Conservation (phyloP, 2,329 filamentous ascomycete genomes). For the Gaeumannomyces sp. region DNA sequence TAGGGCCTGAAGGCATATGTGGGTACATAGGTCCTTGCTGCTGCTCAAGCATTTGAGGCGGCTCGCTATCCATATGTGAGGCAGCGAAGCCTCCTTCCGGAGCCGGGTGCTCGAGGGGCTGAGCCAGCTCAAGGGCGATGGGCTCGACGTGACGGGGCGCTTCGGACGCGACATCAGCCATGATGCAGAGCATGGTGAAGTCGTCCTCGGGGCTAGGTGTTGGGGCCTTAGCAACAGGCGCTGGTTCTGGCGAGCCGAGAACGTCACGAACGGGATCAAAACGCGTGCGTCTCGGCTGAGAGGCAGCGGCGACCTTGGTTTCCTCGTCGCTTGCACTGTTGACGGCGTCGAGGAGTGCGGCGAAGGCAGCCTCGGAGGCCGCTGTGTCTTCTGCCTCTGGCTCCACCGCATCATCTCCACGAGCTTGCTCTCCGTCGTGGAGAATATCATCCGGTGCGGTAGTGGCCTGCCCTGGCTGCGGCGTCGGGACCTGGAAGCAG, state of each 20-base stretch:
- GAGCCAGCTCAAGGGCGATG: background rate
- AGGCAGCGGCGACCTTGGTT: constrained; percentile 12
- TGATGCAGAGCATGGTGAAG: constrained; percentile 1
- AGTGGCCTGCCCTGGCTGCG: background rate
- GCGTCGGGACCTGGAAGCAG: constrained; percentile 5
- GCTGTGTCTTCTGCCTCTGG: constrained; percentile 13
- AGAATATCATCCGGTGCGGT: constrained; percentile 3
- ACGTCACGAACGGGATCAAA: constrained; percentile 40
- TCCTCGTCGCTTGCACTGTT: background rate
- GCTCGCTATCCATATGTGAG: background rate
- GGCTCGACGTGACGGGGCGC: background rate
- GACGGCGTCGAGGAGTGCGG: constrained; percentile 8
- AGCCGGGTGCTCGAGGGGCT: too few species aligned
- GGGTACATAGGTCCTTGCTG: background rate
- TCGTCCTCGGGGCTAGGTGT: background rate
- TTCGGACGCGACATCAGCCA: constrained; percentile 9
- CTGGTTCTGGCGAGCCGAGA: constrained; percentile 24
- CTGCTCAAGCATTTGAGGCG: background rate
- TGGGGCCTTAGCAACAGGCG: constrained; percentile 13
- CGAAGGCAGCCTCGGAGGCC: constrained; percentile 10
- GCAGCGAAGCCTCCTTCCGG: too few species aligned
- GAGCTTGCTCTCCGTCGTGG: constrained; percentile 9
- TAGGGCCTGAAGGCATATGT: background rate
- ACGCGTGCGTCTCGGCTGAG: constrained; percentile 26
- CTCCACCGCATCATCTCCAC: constrained; percentile 18